Evolutionary conservation across 2,329 filamentous ascomycete genomes (phyloP), one percentile per base, ranked within the genome.

Genomic region (Bipolaris oryzae): DNA sequence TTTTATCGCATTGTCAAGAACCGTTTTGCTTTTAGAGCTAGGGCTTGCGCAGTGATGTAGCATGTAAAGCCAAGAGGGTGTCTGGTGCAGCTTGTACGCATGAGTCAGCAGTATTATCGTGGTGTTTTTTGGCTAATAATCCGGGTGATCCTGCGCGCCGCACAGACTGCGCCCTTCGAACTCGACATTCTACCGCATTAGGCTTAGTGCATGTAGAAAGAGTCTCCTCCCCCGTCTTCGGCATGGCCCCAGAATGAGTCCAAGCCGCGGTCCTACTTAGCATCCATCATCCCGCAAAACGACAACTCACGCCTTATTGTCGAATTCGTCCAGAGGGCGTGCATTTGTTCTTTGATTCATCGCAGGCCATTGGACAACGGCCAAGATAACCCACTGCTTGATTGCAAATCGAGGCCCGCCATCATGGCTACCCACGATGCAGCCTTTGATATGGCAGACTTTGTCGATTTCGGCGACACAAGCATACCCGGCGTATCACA

Each of bases 401-500:
- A 35, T 21, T 53, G 53, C 49, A 28, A 34, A 34, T 39, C 21
- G 33, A 48, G 54, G 45, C 28, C 49, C 34, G 42, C 49, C 59
- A 63, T 35, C 50, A 75, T 75, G 72, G 64, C 64, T 58, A 63
- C 63, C 34, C 63, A 69, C 39, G 68, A 63, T 55, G 58, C 55
- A 18, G 46, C 60, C 21, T 66, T 74, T 34, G 69, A 75, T 51
- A 74, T 77, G 67, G 68, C 66, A 11, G 69, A 74, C 46, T 76
- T 72, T 59, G 76, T 77, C 63, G 74, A 77, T 61, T 77, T 77
- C 48, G 70, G 70, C n/a, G 71, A 76, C 58, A 72, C 74, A n/a
- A 64, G 72, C 33, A 67, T 73, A 56, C 62, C 72, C 37, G 67
- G 74, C 57, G 49, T 54, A 42, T 47, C 59, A 23, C 60, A 67